These are phyloP conservation scores for Pleurotus djamor DNA, from an alignment of 768 basidiomycete genomes.

Conservation along the genomic window DNA sequence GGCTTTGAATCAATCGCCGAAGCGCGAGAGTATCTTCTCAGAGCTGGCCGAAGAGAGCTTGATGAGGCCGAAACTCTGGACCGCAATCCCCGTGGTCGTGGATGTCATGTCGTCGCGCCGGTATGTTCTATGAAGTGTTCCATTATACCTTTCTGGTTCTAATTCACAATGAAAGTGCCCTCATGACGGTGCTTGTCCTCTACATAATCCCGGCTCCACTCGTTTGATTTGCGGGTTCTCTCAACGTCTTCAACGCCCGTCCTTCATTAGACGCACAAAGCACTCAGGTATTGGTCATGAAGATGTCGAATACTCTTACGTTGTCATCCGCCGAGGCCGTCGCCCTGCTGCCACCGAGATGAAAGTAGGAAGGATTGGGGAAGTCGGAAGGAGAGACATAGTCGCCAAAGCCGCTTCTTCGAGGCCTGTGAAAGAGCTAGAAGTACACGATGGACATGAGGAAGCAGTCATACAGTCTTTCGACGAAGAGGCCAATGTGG, in stretches of 20 bases:
- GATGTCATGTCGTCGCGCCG: constrained; percentile 86
- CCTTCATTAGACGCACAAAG: constrained; percentile 85
- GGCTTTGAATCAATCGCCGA: constrained; percentile 82
- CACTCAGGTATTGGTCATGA: constrained; percentile 85
- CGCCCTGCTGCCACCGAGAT: constrained; percentile 47
- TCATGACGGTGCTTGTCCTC: constrained; percentile 84
- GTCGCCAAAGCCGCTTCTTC: constrained; percentile 27
- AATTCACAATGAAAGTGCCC: constrained; percentile 61
- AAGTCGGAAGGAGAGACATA: constrained; percentile 45
- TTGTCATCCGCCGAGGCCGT: constrained; percentile 78
- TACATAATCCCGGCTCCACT: constrained; percentile 53
- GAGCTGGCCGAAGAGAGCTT: constrained; percentile 57
- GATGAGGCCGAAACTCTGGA: constrained; percentile 39
- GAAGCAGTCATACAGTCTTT: constrained; percentile 9
- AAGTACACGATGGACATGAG: constrained; percentile 32
- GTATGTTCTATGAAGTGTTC: constrained; percentile 40
- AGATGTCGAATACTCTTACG: constrained; percentile 86
- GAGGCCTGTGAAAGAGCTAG: constrained; percentile 35
- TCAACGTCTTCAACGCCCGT: constrained; percentile 84
- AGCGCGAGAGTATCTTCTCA: constrained; percentile 72
- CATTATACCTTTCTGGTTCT: constrained; percentile 3
- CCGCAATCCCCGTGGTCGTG: constrained; percentile 47
- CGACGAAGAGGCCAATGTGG: background rate
- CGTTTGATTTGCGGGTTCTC: constrained; percentile 76
- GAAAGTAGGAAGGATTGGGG: constrained; percentile 50